These are phyloP conservation scores for Betula pendula DNA, from an alignment of 306 rosid genomes.

Conservation along the genomic window DNA sequence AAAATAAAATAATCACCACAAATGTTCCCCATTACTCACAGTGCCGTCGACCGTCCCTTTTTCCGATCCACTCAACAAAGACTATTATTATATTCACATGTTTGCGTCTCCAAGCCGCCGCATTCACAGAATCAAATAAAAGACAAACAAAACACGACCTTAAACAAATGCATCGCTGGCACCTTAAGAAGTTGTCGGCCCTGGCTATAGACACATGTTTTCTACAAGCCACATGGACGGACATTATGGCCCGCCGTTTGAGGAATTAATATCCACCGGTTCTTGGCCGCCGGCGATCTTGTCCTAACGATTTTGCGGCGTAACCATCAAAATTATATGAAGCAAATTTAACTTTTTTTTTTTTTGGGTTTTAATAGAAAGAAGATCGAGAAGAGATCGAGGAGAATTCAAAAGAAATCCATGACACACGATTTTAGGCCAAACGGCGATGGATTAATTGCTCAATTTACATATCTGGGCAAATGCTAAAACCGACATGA, in stretches of 20 bases:
- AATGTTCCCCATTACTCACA: neutral
- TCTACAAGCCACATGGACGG: neutral
- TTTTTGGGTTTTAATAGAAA: too few relatives aligned
- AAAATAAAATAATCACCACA: neutral
- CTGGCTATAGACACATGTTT: neutral
- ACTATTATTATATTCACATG: neutral
- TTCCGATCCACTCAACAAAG: neutral
- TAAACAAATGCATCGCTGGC: neutral
- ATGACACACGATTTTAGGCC: neutral
- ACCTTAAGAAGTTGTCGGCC: neutral
- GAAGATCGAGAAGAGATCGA: too few relatives aligned
- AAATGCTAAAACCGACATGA: neutral
- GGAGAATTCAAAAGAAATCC: too few relatives aligned
- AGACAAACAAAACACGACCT: neutral
- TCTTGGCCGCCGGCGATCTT: too few relatives aligned
- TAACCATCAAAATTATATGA: too few relatives aligned
- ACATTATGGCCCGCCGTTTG: neutral
- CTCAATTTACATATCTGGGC: slow-evolving; percentile 6
- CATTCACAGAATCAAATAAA: neutral
- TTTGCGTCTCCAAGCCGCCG: neutral
- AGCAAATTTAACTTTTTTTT: too few relatives aligned
- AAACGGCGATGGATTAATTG: neutral
- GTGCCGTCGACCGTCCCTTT: neutral
- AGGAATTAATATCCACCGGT: too few relatives aligned
- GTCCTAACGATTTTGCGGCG: too few relatives aligned